Conservation (phyloP, 179 eudicot species). For the Beta corolliflora region DNA sequence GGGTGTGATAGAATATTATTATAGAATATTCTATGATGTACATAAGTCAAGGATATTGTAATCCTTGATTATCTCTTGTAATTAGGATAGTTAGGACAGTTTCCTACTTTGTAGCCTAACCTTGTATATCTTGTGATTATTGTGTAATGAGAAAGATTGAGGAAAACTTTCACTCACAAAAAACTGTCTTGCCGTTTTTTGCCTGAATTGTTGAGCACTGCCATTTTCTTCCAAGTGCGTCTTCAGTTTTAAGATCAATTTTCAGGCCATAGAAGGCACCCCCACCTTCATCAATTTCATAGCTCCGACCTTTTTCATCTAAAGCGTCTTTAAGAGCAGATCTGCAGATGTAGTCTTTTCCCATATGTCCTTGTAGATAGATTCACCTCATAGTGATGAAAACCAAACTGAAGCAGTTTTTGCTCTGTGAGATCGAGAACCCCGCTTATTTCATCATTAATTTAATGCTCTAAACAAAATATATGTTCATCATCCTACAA, state of each 20-base stretch:
- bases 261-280: slow-evolving; percentile 98
- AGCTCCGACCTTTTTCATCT: slow-evolving; percentile 92
- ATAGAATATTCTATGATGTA: no score
- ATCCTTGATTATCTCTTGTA: no score
- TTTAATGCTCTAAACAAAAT: slow-evolving; percentile 93
- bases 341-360: slow-evolving; percentile 87
- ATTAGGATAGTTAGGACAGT: no score
- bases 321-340: slow-evolving; percentile 87
- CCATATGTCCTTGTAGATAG: slow-evolving; percentile 95
- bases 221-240: slow-evolving; percentile 99
- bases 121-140: no score
- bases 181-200: no score
- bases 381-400: slow-evolving; percentile 88
- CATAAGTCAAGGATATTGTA: no score
- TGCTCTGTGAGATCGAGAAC: slow-evolving; percentile 93
- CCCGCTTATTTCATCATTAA: slow-evolving; percentile 90
- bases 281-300: no score
- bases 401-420: slow-evolving; percentile 86
- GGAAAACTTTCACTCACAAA: no score
- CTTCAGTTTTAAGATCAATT: slow-evolving; percentile 98
- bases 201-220: slow-evolving; percentile 98
- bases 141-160: no score
- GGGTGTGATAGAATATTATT: no score
- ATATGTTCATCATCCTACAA: slow-evolving; percentile 97
- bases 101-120: no score